Evolutionary conservation across 1,284 basidiomycete species (phyloP), one percentile per base, ranked within the genome.

Genomic region (Microbotryum silenes-acaulis): DNA sequence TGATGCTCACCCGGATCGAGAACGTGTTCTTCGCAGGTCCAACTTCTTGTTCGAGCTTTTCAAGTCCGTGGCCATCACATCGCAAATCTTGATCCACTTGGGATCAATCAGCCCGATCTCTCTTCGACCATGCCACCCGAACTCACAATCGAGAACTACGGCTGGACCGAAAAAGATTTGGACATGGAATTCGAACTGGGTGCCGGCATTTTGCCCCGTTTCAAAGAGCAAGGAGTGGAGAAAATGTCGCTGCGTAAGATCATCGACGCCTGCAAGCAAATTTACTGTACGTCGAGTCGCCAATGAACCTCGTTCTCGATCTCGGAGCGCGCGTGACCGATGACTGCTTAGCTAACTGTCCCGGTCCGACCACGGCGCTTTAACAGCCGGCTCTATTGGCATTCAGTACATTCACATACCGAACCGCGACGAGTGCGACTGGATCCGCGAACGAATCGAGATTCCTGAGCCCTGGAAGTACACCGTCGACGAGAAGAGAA

Each of bases 321-420:
- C 53, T n/a, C 42, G 47, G 31, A 56, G 31, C n/a, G 2, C n/a
- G 25, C 42, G 25, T 53, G n/a, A 42, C 16, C 31, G 31, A 14
- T 33, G 47, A 25, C 44, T 23, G 6, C 42, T 27, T 49, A 16
- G 16, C 20, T 50, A 6, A 12, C 16, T 16, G 37, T 31, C 31
- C 31, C 31, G 9, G 12, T 21, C 25, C 4, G 16, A 2, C 37
- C 12, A 6, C 12, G 16, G 18, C 16, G 12, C 16, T 33, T 25
- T 21, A 56, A 3, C 69, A 94, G 91, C 89, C 73, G 88, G 91
- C 68, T 87, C 88, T 72, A 84, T 99, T 70, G 96, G 96, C 70
- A 86, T 93, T 60, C 94, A 99, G 76, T 99, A 99, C 77, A 84
- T 97, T 56, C 96, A 99, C 78, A 97, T 99, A 66, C 90, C 93